A percentile compares a stretch with the other conserved stretches of the same genome.
Evolutionary conservation across 2,329 filamentous ascomycete genomes (phyloP).

Genomic region (Aspergillus sp.): DNA sequence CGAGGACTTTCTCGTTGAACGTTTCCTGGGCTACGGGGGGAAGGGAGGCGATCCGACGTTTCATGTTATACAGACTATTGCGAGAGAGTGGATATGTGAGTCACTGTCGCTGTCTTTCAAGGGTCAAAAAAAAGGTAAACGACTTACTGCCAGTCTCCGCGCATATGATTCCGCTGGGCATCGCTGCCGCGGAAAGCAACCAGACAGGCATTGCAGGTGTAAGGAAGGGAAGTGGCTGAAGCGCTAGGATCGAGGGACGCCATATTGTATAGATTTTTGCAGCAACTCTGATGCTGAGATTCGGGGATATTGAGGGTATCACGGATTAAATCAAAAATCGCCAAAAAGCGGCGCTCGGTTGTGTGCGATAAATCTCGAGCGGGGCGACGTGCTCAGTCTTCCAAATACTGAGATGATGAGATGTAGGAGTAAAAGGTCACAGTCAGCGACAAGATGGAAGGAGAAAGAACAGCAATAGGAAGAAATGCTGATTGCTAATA

Average conservation of each 20-base stretch:
- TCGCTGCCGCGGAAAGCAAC: conserved; percentile 95
- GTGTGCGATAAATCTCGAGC: background rate
- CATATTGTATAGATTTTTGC: background rate
- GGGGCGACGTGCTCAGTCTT: background rate
- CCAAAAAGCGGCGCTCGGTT: background rate
- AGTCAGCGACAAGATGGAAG: background rate
- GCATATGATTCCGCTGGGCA: conserved; percentile 93
- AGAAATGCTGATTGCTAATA: background rate
- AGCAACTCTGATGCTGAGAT: background rate
- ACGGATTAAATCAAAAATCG: background rate
- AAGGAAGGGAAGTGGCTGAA: conserved; percentile 63
- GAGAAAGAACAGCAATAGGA: background rate
- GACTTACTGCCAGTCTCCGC: conserved; percentile 95
- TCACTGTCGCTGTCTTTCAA: conserved; percentile 2
- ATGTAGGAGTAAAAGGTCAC: background rate
- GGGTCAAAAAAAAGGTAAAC: background rate
- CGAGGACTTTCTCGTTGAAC: conserved; percentile 93
- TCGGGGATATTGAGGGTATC: conserved; percentile 2
- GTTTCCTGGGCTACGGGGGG: conserved; percentile 88
- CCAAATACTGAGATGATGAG: background rate
- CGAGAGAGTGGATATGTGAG: background rate
- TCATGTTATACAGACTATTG: conserved; percentile 85
- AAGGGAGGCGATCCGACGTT: conserved; percentile 85
- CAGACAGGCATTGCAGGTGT: conserved; percentile 97
- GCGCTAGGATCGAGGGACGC: conserved; percentile 5